Evolutionary conservation across 2,329 filamentous ascomycete species (phyloP).

Genomic region (Alternaria triticimaculans): DNA sequence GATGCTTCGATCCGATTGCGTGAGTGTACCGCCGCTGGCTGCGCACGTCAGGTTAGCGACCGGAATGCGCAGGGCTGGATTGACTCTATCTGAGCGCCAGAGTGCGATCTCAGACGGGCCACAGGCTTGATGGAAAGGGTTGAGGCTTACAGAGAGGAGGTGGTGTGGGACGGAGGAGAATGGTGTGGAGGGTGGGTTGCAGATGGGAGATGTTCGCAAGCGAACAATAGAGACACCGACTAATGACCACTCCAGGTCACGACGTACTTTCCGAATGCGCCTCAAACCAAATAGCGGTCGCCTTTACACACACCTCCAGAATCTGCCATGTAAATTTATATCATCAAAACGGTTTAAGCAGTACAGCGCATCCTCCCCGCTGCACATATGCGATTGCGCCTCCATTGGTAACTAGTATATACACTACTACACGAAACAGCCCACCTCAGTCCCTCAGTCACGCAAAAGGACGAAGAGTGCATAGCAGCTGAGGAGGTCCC

Average conservation of each 20-base stretch:
- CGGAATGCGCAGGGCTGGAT: slow-evolving; percentile 29
- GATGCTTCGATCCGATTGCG: slow-evolving; percentile 43
- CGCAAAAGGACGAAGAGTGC: slow-evolving; percentile 23
- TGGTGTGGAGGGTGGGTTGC: slow-evolving; percentile 35
- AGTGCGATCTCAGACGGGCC: slow-evolving; percentile 17
- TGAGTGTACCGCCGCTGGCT: slow-evolving; percentile 44
- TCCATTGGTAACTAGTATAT: slow-evolving; percentile 16
- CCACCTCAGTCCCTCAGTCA: slow-evolving; percentile 12
- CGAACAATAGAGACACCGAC: slow-evolving; percentile 37
- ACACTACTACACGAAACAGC: slow-evolving; percentile 17
- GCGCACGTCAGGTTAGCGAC: slow-evolving; percentile 42
- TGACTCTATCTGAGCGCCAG: slow-evolving; percentile 16
- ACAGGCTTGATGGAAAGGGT: slow-evolving; percentile 23
- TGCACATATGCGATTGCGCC: slow-evolving; percentile 20
- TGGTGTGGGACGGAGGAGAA: slow-evolving; percentile 31
- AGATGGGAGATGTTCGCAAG: slow-evolving; percentile 27
- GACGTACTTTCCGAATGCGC: slow-evolving; percentile 26
- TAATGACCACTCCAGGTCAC: slow-evolving; percentile 33
- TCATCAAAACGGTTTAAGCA: slow-evolving; percentile 2
- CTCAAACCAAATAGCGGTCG: slow-evolving; percentile 26
- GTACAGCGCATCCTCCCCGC: slow-evolving; percentile 24
- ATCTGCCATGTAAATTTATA: slow-evolving; percentile 12
- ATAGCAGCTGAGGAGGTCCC: slow-evolving; percentile 21
- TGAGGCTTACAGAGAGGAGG: slow-evolving; percentile 34
- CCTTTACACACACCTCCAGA: slow-evolving; percentile 21